These are phyloP conservation scores for Penicillium sp. DNA, from an alignment of 2,329 filamentous ascomycete species.

Conservation along the genomic window DNA sequence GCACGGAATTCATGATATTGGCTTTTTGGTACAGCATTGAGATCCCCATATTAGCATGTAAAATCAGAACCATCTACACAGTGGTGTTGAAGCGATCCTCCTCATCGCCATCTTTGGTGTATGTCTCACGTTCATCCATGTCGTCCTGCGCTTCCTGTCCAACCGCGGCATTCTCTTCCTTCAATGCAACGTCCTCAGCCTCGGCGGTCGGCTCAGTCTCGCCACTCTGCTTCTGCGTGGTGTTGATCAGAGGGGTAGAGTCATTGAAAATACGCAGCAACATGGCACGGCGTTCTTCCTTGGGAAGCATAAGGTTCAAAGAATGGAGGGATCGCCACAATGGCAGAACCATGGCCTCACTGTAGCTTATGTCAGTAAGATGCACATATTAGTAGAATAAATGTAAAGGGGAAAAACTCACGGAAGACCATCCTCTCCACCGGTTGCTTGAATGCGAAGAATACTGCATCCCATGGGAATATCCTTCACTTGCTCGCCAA, in stretches of 20 bases:
- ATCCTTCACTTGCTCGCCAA: constrained; percentile 75
- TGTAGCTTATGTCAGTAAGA: constrained; percentile 24
- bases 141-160: constrained; percentile 41
- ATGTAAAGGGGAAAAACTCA: constrained; percentile 24
- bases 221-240: constrained; percentile 28
- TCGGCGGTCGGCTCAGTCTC: constrained; percentile 19
- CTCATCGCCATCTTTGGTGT: constrained; percentile 44
- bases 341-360: constrained; percentile 81
- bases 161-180: constrained; percentile 37
- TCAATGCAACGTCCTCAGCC: constrained; percentile 36
- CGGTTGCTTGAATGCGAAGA: constrained; percentile 74
- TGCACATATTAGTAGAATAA: neutral
- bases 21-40: constrained; percentile 17
- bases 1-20: constrained; percentile 12
- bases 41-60: neutral
- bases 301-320: constrained; percentile 95
- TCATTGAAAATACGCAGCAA: constrained; percentile 88
- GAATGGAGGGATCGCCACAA: constrained; percentile 91
- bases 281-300: constrained; percentile 93
- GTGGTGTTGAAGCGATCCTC: constrained; percentile 48
- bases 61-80: constrained; percentile 30
- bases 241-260: constrained; percentile 74
- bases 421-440: constrained; percentile 57
- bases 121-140: constrained; percentile 42
- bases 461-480: constrained; percentile 91